Evolutionary conservation across 257 asterid genomes (phyloP), one percentile per base, ranked within the genome.

Genomic region (Nicotiana obtusifolia): DNA sequence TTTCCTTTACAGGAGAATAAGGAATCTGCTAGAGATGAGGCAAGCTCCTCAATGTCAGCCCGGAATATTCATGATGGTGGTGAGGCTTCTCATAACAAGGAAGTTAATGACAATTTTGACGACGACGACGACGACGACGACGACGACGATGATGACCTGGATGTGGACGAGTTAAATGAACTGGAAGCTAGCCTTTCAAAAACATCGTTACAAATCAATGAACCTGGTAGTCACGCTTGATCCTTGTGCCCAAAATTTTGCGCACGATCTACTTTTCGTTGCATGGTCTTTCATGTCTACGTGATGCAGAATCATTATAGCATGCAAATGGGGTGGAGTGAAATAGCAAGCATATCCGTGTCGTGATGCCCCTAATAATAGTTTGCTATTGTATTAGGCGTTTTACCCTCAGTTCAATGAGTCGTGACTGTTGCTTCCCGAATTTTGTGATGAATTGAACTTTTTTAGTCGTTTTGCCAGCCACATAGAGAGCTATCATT

Each of bases 161-260:
- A 94, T 85, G 77, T 93, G 82, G 98, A 94, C 13, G 98, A 94
- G 88, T 82, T 94, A 82, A 87, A 91, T 64, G 98, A 94, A 86
- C 89, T 94, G 81, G 98, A 94, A 88, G 97, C 97, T 77, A 94
- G 93, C 89, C 87, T 94, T 11, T 90, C 97, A 3, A 91, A 83
- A 85, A 90, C 96, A 24, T 80, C 98, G 30, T 85, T 94, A 82
- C 91, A 89, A 84, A 93, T 93, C 89, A 91, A 90, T 41, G 90
- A 91, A 84, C 76, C 87, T n/a, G 85, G 82, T 41, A 67, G 67
- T 83, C 26, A 57, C 52, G 84, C 82, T 80, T 86, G 88, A 88
- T 77, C 62, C 68, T 73, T 20, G 60, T 57, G 37, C 60, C 61
- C 78, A 44, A 22, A 47, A 47, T 22, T 22, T 13, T 73, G 78